These are phyloP conservation scores for Nicotiana attenuata DNA, from an alignment of 257 asterid species.

Conservation along the genomic window DNA sequence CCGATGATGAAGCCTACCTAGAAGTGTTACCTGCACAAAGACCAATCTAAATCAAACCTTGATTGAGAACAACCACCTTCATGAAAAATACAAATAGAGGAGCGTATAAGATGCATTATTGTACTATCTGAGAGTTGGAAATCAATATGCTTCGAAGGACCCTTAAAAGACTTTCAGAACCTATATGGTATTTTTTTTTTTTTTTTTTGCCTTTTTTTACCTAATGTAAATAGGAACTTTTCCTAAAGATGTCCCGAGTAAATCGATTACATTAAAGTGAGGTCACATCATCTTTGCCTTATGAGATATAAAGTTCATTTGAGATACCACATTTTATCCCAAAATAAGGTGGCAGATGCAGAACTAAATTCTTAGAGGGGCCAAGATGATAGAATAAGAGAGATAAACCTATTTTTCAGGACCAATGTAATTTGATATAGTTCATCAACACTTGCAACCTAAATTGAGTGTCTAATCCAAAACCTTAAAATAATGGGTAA, in stretches of 20 bases:
- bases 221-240: background rate
- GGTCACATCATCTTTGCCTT: background rate
- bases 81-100: background rate
- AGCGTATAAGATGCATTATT: background rate
- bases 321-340: background rate
- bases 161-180: background rate
- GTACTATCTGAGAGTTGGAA: background rate
- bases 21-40: conserved; percentile 76
- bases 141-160: background rate
- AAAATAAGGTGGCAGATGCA: background rate
- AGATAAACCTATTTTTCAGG: background rate
- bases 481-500: background rate
- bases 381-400: background rate
- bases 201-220: background rate
- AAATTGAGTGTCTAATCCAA: background rate
- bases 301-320: background rate
- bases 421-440: background rate
- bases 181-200: background rate
- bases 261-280: background rate
- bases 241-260: background rate
- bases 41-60: background rate
- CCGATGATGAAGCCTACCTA: conserved; percentile 91
- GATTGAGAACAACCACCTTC: background rate
- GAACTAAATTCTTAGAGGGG: background rate
- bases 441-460: background rate